Evolutionary conservation across 176 grass and related monocot genomes (phyloP).

Genomic region (Tillandsia fasciculata): DNA sequence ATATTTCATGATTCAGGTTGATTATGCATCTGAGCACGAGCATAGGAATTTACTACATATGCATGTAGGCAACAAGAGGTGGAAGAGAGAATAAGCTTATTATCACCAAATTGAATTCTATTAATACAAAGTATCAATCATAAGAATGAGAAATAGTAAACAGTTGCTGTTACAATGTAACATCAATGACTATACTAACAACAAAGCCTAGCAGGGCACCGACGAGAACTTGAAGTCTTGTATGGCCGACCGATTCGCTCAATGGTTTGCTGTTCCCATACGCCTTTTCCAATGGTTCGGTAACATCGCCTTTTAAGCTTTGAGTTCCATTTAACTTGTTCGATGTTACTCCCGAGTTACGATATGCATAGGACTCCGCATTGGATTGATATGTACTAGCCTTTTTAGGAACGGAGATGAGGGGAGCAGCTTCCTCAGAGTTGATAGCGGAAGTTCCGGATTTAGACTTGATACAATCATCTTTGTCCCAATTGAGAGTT

Average conservation of each 20-base stretch:
- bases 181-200: constrained; percentile 45
- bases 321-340: not conserved
- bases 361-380: not conserved
- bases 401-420: constrained; percentile 23
- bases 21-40: too few relatives aligned
- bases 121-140: too few relatives aligned
- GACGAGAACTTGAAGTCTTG: constrained; percentile 50
- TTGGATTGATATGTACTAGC: constrained; percentile 5
- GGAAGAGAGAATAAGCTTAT: too few relatives aligned
- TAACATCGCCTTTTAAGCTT: constrained; percentile 18
- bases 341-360: not conserved
- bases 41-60: too few relatives aligned
- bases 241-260: constrained; percentile 79
- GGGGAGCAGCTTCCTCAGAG: constrained; percentile 23
- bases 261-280: constrained; percentile 14
- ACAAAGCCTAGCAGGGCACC: constrained; percentile 71
- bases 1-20: too few relatives aligned
- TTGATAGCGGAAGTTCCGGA: constrained; percentile 21
- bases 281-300: constrained; percentile 15
- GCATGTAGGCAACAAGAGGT: not conserved
- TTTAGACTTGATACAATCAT: not conserved
- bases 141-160: not conserved
- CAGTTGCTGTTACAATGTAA: constrained; percentile 35
- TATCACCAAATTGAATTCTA: too few relatives aligned
- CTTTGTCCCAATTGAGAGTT: constrained; percentile 5